Evolutionary conservation across 352 stramenopile genomes (phyloP).

Genomic region (Blastocystis sp.): DNA sequence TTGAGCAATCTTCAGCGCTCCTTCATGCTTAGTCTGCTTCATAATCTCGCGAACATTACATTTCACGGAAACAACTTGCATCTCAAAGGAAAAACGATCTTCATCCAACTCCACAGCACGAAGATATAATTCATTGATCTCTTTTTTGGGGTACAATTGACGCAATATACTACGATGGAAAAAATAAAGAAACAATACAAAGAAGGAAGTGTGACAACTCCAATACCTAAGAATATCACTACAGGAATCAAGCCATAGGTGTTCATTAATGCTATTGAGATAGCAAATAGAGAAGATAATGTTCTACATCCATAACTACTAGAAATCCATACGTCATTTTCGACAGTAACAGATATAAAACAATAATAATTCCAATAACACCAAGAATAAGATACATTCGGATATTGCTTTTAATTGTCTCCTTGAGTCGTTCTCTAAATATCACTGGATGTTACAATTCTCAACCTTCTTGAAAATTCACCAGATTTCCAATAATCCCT

Average conservation of each 20-base stretch:
- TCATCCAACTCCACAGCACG: not conserved
- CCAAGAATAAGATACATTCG: not conserved
- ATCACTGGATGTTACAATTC: not conserved
- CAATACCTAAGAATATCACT: not conserved
- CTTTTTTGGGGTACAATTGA: not conserved
- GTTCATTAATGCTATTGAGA: not conserved
- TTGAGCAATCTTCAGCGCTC: not conserved
- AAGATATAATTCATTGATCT: not conserved
- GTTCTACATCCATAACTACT: not conserved
- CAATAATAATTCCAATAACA: not conserved
- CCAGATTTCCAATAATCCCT: constrained; percentile 12
- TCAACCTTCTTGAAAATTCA: constrained; percentile 1
- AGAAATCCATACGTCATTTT: not conserved
- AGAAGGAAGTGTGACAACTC: not conserved
- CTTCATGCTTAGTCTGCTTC: not conserved
- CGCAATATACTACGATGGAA: not conserved
- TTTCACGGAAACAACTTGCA: constrained; percentile 19
- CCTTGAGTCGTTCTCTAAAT: not conserved
- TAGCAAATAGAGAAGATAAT: not conserved
- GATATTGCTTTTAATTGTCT: not conserved
- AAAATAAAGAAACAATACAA: not conserved
- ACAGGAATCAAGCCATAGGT: not conserved
- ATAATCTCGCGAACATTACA: constrained; percentile 22
- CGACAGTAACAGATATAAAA: not conserved
- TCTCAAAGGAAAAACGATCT: not conserved